Evolutionary conservation across 2,329 filamentous ascomycete species (phyloP), one percentile per base, ranked within the genome.

Genomic region (Monosporascus sp.): DNA sequence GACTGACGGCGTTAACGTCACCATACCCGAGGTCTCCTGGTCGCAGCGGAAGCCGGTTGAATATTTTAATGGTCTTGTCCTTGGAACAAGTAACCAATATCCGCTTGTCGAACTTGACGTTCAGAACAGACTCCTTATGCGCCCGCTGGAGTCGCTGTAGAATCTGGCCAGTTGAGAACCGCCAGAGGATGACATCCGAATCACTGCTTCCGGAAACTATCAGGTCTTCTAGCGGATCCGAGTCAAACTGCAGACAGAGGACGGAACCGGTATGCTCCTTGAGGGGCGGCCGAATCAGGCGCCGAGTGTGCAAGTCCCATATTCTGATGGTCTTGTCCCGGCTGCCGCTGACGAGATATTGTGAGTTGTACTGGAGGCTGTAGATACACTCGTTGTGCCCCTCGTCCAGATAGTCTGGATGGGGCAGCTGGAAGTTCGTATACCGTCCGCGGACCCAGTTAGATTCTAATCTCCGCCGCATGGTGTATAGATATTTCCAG

Each of bases 21-120:
- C 70, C 70, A 68, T 85, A 86, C 7, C 83, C 84, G 3, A 78
- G 57, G 37, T 86, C 82, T 22, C 82, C 82, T 44, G 79, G 75
- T 35, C 74, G 74, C n/a, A 96, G 74, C 19, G 84, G 77, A 19
- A 76, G 79, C 5, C 94, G 85, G 68, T 93, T 97, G 82, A 96
- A 99, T 19, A 99, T 86, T 70, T 97, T 97, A 77, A 99, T 96
- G 0, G 88, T 88, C 70, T 92, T 95, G 70, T 99, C 94, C 69
- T 99, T 99, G 48, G 93, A 97, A 65, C 94, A 97, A 0, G 94
- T 99, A 14, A 97, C 91, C 4, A 99, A 78, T 58, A 95, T 95
- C 8, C 90, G 84, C 60, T 90, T 87, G 66, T 97, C 92, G 61
- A 97, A 99, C 56, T 89, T 84, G 53, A 99, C 84, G 65, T 97